These are phyloP conservation scores for Trametes cinnabarina DNA, from an alignment of 768 basidiomycete genomes.

Conservation along the genomic window DNA sequence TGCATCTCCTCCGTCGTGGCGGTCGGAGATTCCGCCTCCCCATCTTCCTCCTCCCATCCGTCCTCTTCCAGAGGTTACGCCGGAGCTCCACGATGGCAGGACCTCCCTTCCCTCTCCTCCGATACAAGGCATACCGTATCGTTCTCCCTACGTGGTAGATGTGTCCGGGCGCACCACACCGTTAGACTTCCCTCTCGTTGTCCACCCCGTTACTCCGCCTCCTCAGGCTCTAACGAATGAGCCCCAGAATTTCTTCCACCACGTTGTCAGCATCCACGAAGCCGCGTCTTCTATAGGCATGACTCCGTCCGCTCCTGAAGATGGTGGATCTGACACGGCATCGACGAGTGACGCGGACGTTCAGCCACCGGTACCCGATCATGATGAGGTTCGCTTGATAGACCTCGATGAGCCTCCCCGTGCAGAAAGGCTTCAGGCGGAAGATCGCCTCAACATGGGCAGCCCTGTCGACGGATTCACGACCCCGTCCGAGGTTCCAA, in stretches of 20 bases:
- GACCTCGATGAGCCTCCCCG: conserved; percentile 19
- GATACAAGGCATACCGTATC: neutral
- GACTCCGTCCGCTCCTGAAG: too few relatives aligned
- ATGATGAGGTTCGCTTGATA: conserved; percentile 12
- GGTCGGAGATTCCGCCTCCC: neutral
- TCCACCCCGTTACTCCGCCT: neutral
- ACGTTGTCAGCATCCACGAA: neutral
- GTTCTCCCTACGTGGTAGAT: neutral
- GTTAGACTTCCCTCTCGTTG: neutral
- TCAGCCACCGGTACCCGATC: neutral
- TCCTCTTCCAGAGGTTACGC: conserved; percentile 13
- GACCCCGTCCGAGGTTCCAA: conserved; percentile 21
- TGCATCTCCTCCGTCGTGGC: neutral
- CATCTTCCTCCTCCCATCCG: conserved; percentile 7
- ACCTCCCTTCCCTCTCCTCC: neutral
- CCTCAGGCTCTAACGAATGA: neutral
- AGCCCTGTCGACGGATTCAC: conserved; percentile 12
- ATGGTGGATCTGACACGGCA: too few relatives aligned
- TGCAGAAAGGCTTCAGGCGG: neutral
- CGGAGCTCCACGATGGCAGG: neutral
- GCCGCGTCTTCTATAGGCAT: too few relatives aligned
- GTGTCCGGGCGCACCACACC: neutral
- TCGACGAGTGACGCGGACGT: too few relatives aligned
- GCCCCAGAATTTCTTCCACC: neutral
- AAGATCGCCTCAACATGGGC: neutral